Conservation (phyloP, 1,284 basidiomycete genomes). For the Apiotrichum akiyoshidainum region DNA sequence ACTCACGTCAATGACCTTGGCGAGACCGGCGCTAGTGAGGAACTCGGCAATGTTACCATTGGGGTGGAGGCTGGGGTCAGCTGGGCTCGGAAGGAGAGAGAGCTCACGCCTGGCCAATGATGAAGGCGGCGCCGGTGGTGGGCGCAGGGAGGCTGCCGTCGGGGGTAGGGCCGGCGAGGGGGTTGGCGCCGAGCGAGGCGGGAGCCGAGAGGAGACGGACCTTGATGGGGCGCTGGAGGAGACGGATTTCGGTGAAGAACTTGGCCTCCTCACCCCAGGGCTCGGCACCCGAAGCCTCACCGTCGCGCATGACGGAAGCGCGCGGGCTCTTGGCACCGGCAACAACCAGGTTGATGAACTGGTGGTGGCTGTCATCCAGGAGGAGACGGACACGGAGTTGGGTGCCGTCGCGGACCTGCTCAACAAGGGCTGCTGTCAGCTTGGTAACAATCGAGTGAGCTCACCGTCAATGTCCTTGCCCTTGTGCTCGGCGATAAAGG, state of each 20-base stretch:
- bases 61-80: conserved; percentile 65
- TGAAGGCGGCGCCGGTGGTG: conserved; percentile 65
- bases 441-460: conserved; percentile 14
- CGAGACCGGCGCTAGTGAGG: conserved; percentile 77
- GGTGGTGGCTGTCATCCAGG: conserved; percentile 78
- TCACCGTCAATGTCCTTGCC: conserved; percentile 80
- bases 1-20: conserved; percentile 74
- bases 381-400: conserved; percentile 84
- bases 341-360: conserved; percentile 57
- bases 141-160: conserved; percentile 51
- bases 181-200: conserved; percentile 67
- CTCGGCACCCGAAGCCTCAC: conserved; percentile 64
- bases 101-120: conserved; percentile 75
- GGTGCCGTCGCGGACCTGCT: conserved; percentile 89
- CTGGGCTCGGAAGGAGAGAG: not conserved
- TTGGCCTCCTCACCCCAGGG: conserved; percentile 87
- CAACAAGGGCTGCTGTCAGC: conserved; percentile 69
- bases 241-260: conserved; percentile 88
- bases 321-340: conserved; percentile 82
- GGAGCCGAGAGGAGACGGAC: conserved; percentile 86
- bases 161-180: conserved; percentile 63
- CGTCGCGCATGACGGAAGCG: conserved; percentile 63
- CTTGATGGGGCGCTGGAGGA: conserved; percentile 83
- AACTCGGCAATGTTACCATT: conserved; percentile 92
- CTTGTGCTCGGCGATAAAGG: conserved; percentile 87